Base-by-base conservation (phyloP, 805 yeast species). In the Suhomyces sp. region DNA sequence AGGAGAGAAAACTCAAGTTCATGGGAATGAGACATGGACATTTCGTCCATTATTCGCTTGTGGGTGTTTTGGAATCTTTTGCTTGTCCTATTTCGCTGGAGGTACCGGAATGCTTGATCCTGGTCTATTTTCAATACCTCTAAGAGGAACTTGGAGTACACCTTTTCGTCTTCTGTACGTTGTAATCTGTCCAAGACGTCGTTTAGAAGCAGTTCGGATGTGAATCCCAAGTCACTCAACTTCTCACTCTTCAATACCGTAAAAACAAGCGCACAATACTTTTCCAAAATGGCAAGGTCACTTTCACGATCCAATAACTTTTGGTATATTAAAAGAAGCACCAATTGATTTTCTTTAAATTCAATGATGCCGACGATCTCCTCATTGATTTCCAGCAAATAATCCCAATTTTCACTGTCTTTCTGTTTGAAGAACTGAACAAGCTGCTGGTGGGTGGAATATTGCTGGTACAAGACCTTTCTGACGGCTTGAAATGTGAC, bases 51-150 rank as follows among this genome's bases (percentile, higher is more conserved):
- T 22, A 75, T 71, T 10, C 57, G 56, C 46, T 60, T 63, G 54
- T 73, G 73, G 5, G 68, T 66, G 4, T 57, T 54, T 40, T 58
- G 62, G 49, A 62, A 68, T 7, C 6, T 31, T 42, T 59, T 60
- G 24, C 59, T 57, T 19, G 66, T 61, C 19, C 66, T 66, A 47
- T 70, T 60, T 15, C 56, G 54, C 49, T 69, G 68, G 54, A 75
- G 63, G 44, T 70, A 73, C 8, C 58, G 52, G n/a, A 73, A 58
- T 1, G 74, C 74, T 36, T 54, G 52, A 1, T 62, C 60, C 6
- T 72, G 64, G 40, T 66, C 62, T 3, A 66, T 33, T 49, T 70
- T 63, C 13, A 75, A 59, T 2, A 73, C 57, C 49, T 68, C 73
- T 12, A 74, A 52, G 6, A 74, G 62, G 31, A 62, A 57, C 49